Evolutionary conservation across 352 stramenopile genomes (phyloP).

Genomic region (Phytophthora syringae): DNA sequence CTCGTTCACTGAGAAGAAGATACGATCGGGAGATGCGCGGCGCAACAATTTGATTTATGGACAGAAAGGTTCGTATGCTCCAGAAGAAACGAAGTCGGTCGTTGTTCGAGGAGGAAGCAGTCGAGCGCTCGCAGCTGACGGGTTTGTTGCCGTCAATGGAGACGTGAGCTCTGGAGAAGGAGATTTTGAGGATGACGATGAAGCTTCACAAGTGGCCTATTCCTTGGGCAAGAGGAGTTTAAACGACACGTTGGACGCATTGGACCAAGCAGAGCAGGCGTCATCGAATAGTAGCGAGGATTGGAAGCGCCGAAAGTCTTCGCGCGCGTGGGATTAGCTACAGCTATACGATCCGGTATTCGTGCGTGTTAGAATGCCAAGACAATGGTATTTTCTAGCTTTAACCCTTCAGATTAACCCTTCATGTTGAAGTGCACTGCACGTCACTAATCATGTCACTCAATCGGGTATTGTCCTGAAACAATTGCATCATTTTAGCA

Average conservation of each 20-base stretch:
- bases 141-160: slow-evolving; percentile 68
- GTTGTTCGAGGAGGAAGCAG: slow-evolving; percentile 41
- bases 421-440: not conserved
- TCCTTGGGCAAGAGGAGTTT: slow-evolving; percentile 21
- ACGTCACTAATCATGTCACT: slow-evolving; percentile 25
- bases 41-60: slow-evolving; percentile 53
- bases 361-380: too few species aligned
- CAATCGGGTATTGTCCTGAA: slow-evolving; percentile 12
- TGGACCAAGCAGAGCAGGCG: slow-evolving; percentile 51
- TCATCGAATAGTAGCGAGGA: not conserved
- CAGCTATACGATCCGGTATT: too few species aligned
- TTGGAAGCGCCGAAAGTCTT: slow-evolving; percentile 21
- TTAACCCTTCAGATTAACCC: not conserved
- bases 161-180: slow-evolving; percentile 44
- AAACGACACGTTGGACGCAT: slow-evolving; percentile 43
- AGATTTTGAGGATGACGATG: slow-evolving; percentile 19
- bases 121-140: slow-evolving; percentile 43
- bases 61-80: slow-evolving; percentile 52
- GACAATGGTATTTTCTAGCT: too few species aligned
- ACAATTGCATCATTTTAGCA: slow-evolving; percentile 10
- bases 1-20: slow-evolving; percentile 30
- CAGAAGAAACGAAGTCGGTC: slow-evolving; percentile 54
- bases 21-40: slow-evolving; percentile 44
- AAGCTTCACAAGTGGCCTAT: slow-evolving; percentile 11
- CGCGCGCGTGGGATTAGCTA: slow-evolving; percentile 20